These are phyloP conservation scores for Paraurostyla sp. DNA, from an alignment of 73 alveolate genomes.

Conservation along the genomic window DNA sequence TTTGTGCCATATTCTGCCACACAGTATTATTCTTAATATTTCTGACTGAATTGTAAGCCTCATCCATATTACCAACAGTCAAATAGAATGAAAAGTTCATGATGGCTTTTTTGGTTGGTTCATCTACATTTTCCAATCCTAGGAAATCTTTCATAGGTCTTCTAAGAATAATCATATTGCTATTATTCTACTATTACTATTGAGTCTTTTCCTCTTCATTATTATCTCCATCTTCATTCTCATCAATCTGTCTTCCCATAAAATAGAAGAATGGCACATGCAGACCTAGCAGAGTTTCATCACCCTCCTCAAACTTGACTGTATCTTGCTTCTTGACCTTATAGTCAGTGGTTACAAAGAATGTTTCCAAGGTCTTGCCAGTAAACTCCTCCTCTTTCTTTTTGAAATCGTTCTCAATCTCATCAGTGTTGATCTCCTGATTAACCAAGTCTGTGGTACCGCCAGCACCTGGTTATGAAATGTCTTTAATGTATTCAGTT, in stretches of 20 bases:
- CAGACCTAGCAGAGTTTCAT: slow-evolving; percentile 81
- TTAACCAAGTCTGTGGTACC: slow-evolving; percentile 53
- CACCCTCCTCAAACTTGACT: slow-evolving; percentile 84
- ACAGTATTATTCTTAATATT: slow-evolving; percentile 94
- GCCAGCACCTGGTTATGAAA: slow-evolving; percentile 63
- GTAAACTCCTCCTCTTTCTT: slow-evolving; percentile 82
- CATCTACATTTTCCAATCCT: slow-evolving; percentile 96
- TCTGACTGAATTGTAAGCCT: slow-evolving; percentile 97
- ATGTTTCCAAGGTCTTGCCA: slow-evolving; percentile 88
- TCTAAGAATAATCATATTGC: slow-evolving; percentile 70
- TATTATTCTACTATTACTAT: too few species aligned
- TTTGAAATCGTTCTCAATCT: slow-evolving; percentile 74
- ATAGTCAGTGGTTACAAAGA: slow-evolving; percentile 92
- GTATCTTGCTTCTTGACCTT: slow-evolving; percentile 92
- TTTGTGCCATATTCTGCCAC: slow-evolving; percentile 99
- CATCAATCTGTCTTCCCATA: slow-evolving; percentile 70
- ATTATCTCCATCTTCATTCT: slow-evolving; percentile 70
- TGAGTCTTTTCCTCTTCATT: slow-evolving; percentile 70
- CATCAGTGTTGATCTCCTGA: slow-evolving; percentile 74
- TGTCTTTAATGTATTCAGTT: slow-evolving; percentile 90
- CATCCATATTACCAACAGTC: slow-evolving; percentile 97
- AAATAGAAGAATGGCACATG: slow-evolving; percentile 78
- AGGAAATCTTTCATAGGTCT: slow-evolving; percentile 93
- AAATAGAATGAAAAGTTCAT: slow-evolving; percentile 94
- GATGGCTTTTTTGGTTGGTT: slow-evolving; percentile 92